Evolutionary conservation across 371 early-diverging fungal species (phyloP), one percentile per base, ranked within the genome.

Genomic region (Cladochytrium tenue): DNA sequence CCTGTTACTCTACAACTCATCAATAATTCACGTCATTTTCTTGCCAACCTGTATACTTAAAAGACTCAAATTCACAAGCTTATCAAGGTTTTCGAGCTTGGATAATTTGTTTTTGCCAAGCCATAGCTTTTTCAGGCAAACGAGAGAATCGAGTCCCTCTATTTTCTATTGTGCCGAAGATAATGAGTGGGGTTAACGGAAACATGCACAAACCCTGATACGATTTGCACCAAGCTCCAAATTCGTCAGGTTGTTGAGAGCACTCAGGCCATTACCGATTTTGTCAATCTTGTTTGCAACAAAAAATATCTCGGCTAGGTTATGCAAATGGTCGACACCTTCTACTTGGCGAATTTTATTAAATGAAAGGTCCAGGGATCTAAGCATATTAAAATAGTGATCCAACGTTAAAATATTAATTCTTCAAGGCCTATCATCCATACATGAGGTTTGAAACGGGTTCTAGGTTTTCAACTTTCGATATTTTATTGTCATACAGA

Each of bases 101-200:
- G 86, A 79, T 32, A 98, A 94, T 78, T 97, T 98, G 83, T 98
- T 98, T 74, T 98, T 98, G 32, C 98, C 97, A 36, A 98, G 79
- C 90, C 95, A 97, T 20, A 98, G 85, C 75, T 96, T 86, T 59
- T 89, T 85, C 71, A 98, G 77, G 52, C 88, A 85, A 27, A 84
- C 87, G 52, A 97, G 75, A n/a, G 66, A 33, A 57, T 92, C 93
- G 32, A 97, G 77, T 51, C 92, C 90, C 64, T 92, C 93, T 64
- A 96, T 94, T 4, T 66, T 77, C 89, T 92, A 30, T 31, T 32
- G 5, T 15, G 13, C 1, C 10, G 28, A 35, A 7, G 30, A 30
- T 13, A 35, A 52, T 23, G 25, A 27, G 30, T 32, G 58, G 3
- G 57, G 17, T 55, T 64, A 26, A 36, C n/a, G 23, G 25, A 32